Percentiles rank a stretch among this genome's conserved stretches.
These are phyloP conservation scores for Alopecurus myosuroides DNA, from an alignment of 176 grass and related monocot species.

Conservation along the genomic window DNA sequence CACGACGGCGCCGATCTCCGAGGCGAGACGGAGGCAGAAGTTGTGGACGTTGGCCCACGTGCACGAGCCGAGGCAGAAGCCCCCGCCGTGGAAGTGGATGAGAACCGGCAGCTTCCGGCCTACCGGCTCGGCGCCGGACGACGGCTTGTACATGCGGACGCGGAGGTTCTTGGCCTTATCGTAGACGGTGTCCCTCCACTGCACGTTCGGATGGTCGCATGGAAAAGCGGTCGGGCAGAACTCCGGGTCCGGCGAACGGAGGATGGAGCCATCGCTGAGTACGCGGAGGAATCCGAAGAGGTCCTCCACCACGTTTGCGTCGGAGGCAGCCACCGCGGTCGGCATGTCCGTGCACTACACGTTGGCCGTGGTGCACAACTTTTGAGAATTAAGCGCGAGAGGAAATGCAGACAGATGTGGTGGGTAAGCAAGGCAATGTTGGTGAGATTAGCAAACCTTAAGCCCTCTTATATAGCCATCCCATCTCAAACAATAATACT, in stretches of 20 bases:
- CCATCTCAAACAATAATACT: background rate
- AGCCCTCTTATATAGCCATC: conserved; percentile 22
- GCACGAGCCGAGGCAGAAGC: conserved; percentile 83
- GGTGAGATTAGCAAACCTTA: background rate
- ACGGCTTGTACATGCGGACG: conserved; percentile 68
- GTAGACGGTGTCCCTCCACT: conserved; percentile 63
- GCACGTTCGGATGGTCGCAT: conserved; percentile 34
- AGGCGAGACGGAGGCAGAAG: conserved; percentile 75
- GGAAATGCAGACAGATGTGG: background rate
- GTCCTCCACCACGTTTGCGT: conserved; percentile 23
- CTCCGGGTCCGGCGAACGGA: conserved; percentile 29
- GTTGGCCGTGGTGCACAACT: background rate
- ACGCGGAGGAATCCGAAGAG: conserved; percentile 37
- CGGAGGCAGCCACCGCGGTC: background rate
- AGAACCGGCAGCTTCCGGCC: conserved; percentile 40
- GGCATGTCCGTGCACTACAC: conserved; percentile 16
- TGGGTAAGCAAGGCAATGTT: background rate
- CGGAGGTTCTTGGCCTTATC: conserved; percentile 50
- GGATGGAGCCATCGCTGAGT: conserved; percentile 38
- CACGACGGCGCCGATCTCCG: conserved; percentile 49
- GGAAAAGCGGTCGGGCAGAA: conserved; percentile 38
- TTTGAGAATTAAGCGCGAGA: background rate
- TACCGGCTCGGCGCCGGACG: background rate
- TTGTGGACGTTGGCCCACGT: conserved; percentile 74
- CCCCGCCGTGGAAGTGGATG: conserved; percentile 80